These are phyloP conservation scores for Edaphochlamys debaryana DNA, from an alignment of 139 green algal species.

Conservation along the genomic window DNA sequence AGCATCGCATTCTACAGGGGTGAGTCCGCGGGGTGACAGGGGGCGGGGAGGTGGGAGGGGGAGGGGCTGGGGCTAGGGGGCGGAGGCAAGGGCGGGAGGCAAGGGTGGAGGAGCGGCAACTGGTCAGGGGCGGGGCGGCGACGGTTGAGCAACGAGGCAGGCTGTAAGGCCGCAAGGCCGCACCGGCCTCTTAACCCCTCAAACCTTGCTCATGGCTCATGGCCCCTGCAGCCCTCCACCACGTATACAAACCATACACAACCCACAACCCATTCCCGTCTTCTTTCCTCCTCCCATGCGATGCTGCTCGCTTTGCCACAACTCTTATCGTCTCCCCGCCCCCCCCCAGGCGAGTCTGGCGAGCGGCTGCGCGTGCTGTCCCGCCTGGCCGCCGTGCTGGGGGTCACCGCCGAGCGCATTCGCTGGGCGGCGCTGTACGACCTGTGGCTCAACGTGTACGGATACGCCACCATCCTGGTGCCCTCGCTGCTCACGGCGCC, in stretches of 20 bases:
- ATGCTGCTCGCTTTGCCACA: no score
- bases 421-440: constrained; percentile 64
- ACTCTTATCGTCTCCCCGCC: no score
- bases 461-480: constrained; percentile 85
- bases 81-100: not conserved
- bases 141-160: no score
- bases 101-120: not conserved
- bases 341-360: constrained; percentile 33
- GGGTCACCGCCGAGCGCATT: constrained; percentile 44
- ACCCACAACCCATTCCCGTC: no score
- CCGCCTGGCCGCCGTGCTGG: constrained; percentile 43
- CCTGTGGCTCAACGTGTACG: constrained; percentile 80
- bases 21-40: constrained; percentile 39
- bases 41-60: not conserved
- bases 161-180: no score
- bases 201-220: no score
- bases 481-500: constrained; percentile 83
- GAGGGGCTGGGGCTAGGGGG: not conserved
- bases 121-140: not conserved
- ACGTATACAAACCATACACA: no score
- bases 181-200: no score
- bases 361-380: constrained; percentile 36
- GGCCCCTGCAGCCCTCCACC: no score
- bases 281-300: no score
- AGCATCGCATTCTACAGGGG: constrained; percentile 93